These are phyloP conservation scores for Hyaloscypha hepaticicola DNA, from an alignment of 495 filamentous ascomycete genomes.

Conservation along the genomic window DNA sequence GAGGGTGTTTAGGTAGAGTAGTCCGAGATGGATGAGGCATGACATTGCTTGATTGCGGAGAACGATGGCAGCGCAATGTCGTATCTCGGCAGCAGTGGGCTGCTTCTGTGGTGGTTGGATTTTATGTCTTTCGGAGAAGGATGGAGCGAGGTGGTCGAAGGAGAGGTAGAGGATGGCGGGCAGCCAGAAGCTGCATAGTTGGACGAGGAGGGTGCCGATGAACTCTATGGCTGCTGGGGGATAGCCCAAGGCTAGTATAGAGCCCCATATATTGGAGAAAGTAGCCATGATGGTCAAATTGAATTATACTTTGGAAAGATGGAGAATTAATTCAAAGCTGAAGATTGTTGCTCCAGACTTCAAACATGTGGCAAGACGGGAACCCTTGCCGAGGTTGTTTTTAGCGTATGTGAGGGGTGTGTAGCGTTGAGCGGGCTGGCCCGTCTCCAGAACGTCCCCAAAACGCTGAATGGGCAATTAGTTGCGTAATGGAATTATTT, in stretches of 20 bases:
- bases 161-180: constrained; percentile 43
- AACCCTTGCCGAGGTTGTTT: no score
- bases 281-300: not conserved
- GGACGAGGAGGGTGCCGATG: constrained; percentile 44
- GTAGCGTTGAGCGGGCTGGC: no score
- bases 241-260: not conserved
- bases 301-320: not conserved
- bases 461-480: no score
- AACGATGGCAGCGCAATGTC: constrained; percentile 46
- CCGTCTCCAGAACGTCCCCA: no score
- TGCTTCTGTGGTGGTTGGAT: constrained; percentile 53
- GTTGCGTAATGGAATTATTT: no score
- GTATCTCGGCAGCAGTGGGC: constrained; percentile 45
- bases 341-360: no score
- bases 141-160: constrained; percentile 44
- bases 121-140: constrained; percentile 54
- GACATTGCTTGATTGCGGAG: constrained; percentile 47
- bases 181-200: constrained; percentile 52
- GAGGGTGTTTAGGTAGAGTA: constrained; percentile 39
- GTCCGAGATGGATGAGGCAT: constrained; percentile 36
- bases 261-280: not conserved
- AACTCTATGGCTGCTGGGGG: constrained; percentile 39
- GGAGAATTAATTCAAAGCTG: no score
- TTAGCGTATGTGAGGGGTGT: no score
- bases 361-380: no score